Base-by-base conservation (phyloP, 2,329 filamentous ascomycete genomes). In the Didymella keratinophila region DNA sequence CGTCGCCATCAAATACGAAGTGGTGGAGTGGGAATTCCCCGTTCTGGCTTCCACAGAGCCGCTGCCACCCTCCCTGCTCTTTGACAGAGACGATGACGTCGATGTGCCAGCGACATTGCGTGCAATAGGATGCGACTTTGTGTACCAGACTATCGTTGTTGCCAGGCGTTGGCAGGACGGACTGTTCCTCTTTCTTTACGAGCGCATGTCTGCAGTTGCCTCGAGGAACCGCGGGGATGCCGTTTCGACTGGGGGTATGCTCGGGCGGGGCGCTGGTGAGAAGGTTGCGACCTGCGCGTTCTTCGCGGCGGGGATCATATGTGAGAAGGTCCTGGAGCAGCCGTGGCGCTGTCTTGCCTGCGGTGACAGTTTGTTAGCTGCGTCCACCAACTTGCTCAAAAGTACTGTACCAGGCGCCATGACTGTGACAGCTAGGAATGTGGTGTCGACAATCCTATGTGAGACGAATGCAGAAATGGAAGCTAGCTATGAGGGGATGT, bases 31-130 rank as follows among this genome's bases (percentile, higher is more conserved):
- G 85, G 61, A 80, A 82, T 1, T 81, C 75, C 11, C 68, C 60
- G 52, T 78, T 81, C 3, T 83, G 55, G 34, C 55, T 61, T 6
- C 58, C 82, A 64, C 82, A 85, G 6, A 80, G 76, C 28, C 60
- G 56, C 41, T 71, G 69, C 48, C 69, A 74, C 30, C 74, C 73
- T 45, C 70, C 72, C n/a, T 78, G 71, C 12, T 69, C 67, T 25
- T 77, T 78, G 64, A 84, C 86, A 58, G 83, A 81, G 32, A 88
- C 80, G 11, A 78, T 76, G 21, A 91, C 71, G 63, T 87, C 82
- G 42, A 89, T 77, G 74, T 91, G 88, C 68, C 82, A 81, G 50
- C 86, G 83, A 71, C 89, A 91, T 58, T 79, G 80, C 55, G 80
- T 76, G 74, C 89, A 91, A 63, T 86, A 82, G 3, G 86, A 81